Conservation (phyloP, 108 stramenopile genomes). For the Fragilaria radians region DNA sequence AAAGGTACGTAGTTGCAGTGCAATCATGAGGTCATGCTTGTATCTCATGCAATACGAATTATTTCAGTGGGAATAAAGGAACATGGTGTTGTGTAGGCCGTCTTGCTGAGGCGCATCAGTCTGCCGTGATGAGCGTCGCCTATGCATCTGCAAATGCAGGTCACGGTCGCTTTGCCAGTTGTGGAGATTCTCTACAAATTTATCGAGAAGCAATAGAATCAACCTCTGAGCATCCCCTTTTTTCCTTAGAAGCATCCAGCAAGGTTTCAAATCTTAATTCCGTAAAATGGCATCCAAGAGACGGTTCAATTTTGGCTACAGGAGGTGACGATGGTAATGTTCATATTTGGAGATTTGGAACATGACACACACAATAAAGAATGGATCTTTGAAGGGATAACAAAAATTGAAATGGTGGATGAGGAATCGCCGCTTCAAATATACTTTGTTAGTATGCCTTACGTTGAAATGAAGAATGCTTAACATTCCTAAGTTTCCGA, state of each 20-base stretch:
- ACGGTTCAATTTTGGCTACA: slow-evolving; percentile 63
- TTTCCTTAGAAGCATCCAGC: slow-evolving; percentile 40
- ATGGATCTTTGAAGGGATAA: no score
- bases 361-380: no score
- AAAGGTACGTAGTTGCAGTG: no score
- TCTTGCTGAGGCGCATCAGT: slow-evolving; percentile 58
- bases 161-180: slow-evolving; percentile 71
- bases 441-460: no score
- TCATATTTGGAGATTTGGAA: slow-evolving; percentile 71
- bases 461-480: no score
- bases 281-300: slow-evolving; percentile 89
- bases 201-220: slow-evolving; percentile 59
- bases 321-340: slow-evolving; percentile 90
- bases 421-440: no score
- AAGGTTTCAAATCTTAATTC: slow-evolving; percentile 87
- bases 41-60: no score
- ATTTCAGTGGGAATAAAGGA: slow-evolving; percentile 32
- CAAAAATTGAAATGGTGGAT: no score
- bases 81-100: slow-evolving; percentile 66
- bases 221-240: slow-evolving; percentile 55
- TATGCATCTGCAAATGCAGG: slow-evolving; percentile 74
- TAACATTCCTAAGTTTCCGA: no score
- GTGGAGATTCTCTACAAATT: slow-evolving; percentile 71
- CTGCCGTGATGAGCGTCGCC: slow-evolving; percentile 63
- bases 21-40: no score